phyloP scores from a whole-genome alignment of 2,329 filamentous ascomycete species.

The Botrytis fabae region DNA sequence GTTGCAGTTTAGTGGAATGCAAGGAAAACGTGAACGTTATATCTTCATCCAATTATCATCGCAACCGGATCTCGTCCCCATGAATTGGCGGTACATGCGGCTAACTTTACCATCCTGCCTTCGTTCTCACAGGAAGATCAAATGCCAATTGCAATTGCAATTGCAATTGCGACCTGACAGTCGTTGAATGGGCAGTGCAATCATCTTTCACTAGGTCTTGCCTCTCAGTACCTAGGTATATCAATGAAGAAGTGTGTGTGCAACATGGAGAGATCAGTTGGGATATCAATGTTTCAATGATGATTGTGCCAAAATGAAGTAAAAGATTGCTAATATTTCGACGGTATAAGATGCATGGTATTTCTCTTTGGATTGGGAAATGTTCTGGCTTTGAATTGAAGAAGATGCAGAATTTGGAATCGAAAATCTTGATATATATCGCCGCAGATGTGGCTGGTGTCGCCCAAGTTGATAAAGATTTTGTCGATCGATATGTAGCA shows the following conservation, averaged over 20 bases:
- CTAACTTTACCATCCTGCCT: neutral
- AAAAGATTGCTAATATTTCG: neutral
- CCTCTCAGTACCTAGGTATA: neutral
- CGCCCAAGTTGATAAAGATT: neutral
- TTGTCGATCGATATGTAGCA: neutral
- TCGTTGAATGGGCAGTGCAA: neutral
- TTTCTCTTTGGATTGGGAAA: neutral
- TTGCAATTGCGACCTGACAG: neutral
- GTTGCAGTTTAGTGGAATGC: neutral
- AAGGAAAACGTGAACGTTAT: neutral
- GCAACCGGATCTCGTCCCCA: neutral
- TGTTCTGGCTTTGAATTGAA: neutral
- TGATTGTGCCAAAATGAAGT: neutral
- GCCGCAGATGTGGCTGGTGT: slow-evolving; percentile 4
- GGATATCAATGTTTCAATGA: neutral
- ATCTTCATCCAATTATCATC: neutral
- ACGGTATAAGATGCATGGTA: neutral
- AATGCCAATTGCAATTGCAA: neutral
- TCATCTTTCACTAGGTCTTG: neutral
- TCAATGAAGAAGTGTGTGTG: neutral
- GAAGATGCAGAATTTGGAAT: neutral
- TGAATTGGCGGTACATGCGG: neutral
- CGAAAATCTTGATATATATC: neutral
- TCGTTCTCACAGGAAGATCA: neutral
- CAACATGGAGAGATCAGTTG: neutral